Percentiles rank a stretch among this genome's conserved stretches.
Evolutionary conservation across 371 early-diverging fungal genomes (phyloP).

Genomic region (Zychaea mexicana): DNA sequence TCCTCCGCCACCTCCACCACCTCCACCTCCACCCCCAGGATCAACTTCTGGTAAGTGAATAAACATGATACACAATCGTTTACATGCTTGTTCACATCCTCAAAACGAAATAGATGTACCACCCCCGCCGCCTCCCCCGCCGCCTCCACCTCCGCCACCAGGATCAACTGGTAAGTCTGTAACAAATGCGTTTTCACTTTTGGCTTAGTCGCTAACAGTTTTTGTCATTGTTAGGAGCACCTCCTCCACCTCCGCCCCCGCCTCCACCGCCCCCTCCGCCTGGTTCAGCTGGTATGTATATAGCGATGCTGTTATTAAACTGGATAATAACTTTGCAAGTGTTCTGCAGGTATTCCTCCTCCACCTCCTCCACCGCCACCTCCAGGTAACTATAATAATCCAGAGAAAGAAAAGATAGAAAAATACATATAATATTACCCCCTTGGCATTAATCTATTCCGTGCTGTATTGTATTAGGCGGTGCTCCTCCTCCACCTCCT

Average conservation of each 20-base stretch:
- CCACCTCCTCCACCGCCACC: conserved; percentile 13
- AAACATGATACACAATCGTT: neutral
- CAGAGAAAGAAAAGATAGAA: neutral
- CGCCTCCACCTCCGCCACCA: conserved; percentile 8
- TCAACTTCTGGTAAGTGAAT: neutral
- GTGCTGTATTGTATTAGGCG: neutral
- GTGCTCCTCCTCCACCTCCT: conserved; percentile 14
- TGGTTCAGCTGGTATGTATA: neutral
- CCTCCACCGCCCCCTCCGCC: conserved; percentile 14
- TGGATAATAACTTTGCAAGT: neutral
- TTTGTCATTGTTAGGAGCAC: neutral
- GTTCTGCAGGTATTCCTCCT: neutral
- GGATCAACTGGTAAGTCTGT: conserved; percentile 13
- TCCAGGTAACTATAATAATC: conserved; percentile 2
- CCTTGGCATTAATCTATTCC: no score
- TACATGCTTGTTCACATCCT: no score
- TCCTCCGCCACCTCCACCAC: neutral
- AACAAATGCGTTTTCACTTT: neutral
- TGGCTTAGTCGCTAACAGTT: neutral
- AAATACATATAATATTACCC: no score
- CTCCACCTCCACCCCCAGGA: conserved; percentile 12
- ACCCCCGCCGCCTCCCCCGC: conserved; percentile 10
- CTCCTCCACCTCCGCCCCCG: conserved; percentile 29
- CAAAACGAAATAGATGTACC: no score
- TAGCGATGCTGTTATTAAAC: neutral